Base-by-base conservation (phyloP, 371 early-diverging fungal species). In the Lichtheimia ramosa region DNA sequence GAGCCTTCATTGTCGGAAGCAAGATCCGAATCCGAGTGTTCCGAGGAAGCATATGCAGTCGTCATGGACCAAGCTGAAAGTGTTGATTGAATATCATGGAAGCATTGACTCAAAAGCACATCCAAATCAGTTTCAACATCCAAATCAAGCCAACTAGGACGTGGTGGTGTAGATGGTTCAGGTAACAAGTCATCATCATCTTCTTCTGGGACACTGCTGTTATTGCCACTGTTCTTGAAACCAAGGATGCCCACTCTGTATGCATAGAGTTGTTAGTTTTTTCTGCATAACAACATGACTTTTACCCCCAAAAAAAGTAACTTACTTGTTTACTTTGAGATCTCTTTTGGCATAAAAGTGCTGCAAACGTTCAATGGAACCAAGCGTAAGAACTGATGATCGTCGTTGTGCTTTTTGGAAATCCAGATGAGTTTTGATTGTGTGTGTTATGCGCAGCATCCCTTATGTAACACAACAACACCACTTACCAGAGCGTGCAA, bases 241-340 rank as follows among this genome's bases (percentile, higher is more conserved):
- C 80, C 80, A 21, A 80, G 62, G n/a, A 72, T 75, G 16, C 80
- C 80, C 14, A 58, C 65, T 56, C 77, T 79, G 49, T 39, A 34
- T 6, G 40, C 42, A 21, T 51, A 10, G 12, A 53, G 21, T 34
- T 43, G 46, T 39, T 12, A 23, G 34, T 18, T n/a, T 15, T 16
- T 54, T 28, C 13, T 15, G 53, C 13, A 54, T 46, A 46, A 8
- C 12, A 14, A 46, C 16, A 18, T 21, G 18, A 46, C 46, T 46
- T 21, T 5, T 13, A 8, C 16, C 16, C 18, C 46, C 23, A 6
- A 34, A 34, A 8, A 34, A 34, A 34, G 34, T 41, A 46, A 28
- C 67, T 72, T 69, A 76, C 80, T 80, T 80, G 75, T 80, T 80
- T 52, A 72, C 66, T 65, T 74, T 69, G 20, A 80, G 64, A 0